These are phyloP conservation scores for Fistulina hepatica DNA, from an alignment of 1,284 basidiomycete genomes.

Conservation along the genomic window DNA sequence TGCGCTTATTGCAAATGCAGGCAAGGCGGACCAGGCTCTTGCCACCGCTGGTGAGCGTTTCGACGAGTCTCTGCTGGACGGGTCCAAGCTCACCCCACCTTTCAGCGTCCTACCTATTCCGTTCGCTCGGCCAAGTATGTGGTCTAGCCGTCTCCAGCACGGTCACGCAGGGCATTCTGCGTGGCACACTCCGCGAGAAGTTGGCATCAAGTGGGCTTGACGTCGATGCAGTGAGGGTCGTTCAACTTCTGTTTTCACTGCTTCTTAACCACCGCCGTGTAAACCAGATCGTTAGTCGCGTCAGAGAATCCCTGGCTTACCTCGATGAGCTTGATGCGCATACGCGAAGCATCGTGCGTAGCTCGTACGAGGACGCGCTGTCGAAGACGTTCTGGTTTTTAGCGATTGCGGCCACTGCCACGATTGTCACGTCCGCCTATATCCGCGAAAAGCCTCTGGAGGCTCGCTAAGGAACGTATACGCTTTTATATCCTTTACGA, in stretches of 20 bases:
- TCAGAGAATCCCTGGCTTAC: constrained; percentile 44
- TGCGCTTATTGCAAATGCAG: constrained; percentile 51
- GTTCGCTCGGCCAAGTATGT: constrained; percentile 48
- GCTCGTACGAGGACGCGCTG: constrained; percentile 40
- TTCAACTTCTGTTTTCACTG: background rate
- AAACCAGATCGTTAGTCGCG: constrained; percentile 37
- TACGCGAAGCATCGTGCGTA: constrained; percentile 32
- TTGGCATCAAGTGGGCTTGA: constrained; percentile 29
- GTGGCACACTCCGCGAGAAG: constrained; percentile 30
- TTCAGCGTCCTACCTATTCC: constrained; percentile 52
- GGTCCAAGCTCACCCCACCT: background rate
- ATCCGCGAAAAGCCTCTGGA: constrained; percentile 39
- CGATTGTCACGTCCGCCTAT: constrained; percentile 34
- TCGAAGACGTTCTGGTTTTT: constrained; percentile 38
- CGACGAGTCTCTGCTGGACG: background rate
- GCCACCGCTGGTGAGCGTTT: constrained; percentile 42
- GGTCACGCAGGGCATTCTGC: constrained; percentile 39
- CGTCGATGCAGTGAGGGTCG: constrained; percentile 34
- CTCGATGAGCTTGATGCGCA: constrained; percentile 36
- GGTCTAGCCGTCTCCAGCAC: constrained; percentile 46
- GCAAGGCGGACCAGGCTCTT: constrained; percentile 48
- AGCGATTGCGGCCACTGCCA: constrained; percentile 27
- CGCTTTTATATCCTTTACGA: too few relatives aligned
- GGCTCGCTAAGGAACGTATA: constrained; percentile 27
- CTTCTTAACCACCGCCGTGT: background rate